phyloP scores from a whole-genome alignment of 1,139 yeast species.

The Nakaseomyces glabratus region DNA sequence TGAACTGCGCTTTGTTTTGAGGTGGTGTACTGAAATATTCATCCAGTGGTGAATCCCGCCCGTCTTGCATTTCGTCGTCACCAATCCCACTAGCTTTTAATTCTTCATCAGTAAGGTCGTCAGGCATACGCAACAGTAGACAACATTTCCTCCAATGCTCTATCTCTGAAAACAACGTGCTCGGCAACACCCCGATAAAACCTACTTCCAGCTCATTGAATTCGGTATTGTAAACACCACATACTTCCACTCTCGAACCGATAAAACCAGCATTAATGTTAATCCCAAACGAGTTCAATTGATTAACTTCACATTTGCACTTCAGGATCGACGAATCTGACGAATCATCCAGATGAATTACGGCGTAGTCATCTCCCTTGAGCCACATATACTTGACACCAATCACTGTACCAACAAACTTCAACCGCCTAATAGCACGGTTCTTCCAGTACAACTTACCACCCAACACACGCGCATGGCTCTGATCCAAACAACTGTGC shows the following conservation, averaged over 20 bases:
- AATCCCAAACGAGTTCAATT: conserved; percentile 3
- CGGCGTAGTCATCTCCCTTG: conserved; percentile 15
- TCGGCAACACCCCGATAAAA: not conserved
- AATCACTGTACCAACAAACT: conserved; percentile 18
- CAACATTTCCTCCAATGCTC: conserved; percentile 1
- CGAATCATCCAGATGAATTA: conserved; percentile 24
- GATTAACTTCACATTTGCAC: conserved; percentile 1
- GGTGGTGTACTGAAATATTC: not conserved
- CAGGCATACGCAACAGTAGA: too few relatives aligned
- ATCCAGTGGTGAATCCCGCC: too few relatives aligned
- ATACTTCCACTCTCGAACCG: not conserved
- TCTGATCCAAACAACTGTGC: too few relatives aligned
- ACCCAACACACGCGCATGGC: too few relatives aligned
- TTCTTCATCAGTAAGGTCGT: too few relatives aligned
- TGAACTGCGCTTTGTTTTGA: conserved; percentile 8
- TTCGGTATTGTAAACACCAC: not conserved
- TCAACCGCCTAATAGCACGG: conserved; percentile 19
- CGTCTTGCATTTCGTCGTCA: too few relatives aligned
- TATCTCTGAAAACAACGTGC: not conserved
- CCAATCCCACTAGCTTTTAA: too few relatives aligned
- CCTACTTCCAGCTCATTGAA: not conserved
- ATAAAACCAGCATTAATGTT: not conserved
- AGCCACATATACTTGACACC: conserved; percentile 16
- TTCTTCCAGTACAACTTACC: conserved; percentile 22
- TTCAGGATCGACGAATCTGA: conserved; percentile 8